Percentiles rank a stretch among this genome's conserved stretches.
phyloP scores from a whole-genome alignment of 2,329 filamentous ascomycete genomes.

The Didymella arachidicola region DNA sequence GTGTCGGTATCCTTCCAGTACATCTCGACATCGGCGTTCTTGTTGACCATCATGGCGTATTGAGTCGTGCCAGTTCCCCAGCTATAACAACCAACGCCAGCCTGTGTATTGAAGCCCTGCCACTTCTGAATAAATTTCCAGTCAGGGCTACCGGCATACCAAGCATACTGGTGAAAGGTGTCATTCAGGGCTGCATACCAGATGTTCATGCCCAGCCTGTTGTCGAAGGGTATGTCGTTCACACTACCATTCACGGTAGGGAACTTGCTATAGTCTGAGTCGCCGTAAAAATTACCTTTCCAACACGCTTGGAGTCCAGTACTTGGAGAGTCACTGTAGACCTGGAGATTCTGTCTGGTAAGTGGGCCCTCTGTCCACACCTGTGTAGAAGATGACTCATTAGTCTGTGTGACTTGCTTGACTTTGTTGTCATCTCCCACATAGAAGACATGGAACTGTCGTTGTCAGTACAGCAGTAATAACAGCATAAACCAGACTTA shows the following conservation, averaged over 20 bases:
- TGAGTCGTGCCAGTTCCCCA: conserved; percentile 53
- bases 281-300: conserved; percentile 71
- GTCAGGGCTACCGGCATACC: conserved; percentile 48
- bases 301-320: conserved; percentile 82
- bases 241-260: conserved; percentile 40
- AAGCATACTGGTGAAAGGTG: conserved; percentile 54
- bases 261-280: conserved; percentile 50
- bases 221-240: conserved; percentile 36
- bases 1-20: conserved; percentile 57
- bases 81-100: conserved; percentile 55
- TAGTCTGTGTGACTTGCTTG: conserved; percentile 51
- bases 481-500: conserved; percentile 26
- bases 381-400: conserved; percentile 38
- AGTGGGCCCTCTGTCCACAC: conserved; percentile 53
- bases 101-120: conserved; percentile 53
- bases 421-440: conserved; percentile 52
- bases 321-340: conserved; percentile 85
- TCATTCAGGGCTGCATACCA: conserved; percentile 54
- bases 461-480: not conserved
- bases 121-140: conserved; percentile 52
- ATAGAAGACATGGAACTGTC: conserved; percentile 53
- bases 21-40: conserved; percentile 51
- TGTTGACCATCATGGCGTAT: conserved; percentile 56
- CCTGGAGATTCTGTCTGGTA: conserved; percentile 80
- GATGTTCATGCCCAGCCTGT: conserved; percentile 53